Percentiles rank a stretch among this genome's conserved stretches.
phyloP scores from a whole-genome alignment of 306 rosid genomes.

The Cucurbita pepo region DNA sequence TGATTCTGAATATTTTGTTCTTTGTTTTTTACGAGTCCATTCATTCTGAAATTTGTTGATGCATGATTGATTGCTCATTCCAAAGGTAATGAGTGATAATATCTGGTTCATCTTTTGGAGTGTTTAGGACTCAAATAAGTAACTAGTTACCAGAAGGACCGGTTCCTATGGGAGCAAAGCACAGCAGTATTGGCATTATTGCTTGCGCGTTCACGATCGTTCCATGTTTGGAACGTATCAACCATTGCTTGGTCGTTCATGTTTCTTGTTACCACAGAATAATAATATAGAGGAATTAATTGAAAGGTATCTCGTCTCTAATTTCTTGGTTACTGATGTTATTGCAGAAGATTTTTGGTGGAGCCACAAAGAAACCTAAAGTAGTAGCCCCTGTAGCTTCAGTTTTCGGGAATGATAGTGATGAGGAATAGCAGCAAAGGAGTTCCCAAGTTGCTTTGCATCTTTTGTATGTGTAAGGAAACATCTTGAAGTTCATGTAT shows the following conservation, averaged over 20 bases:
- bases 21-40: too few species aligned
- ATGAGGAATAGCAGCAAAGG: slow-evolving; percentile 34
- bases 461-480: background rate
- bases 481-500: background rate
- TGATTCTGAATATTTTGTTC: background rate
- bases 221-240: background rate
- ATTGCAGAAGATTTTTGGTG: slow-evolving; percentile 28
- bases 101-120: background rate
- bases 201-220: background rate
- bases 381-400: slow-evolving; percentile 34
- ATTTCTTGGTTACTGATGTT: background rate
- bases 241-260: background rate
- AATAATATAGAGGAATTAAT: background rate
- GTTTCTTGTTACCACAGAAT: background rate
- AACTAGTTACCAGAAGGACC: background rate
- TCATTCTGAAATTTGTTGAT: background rate
- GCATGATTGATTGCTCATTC: background rate
- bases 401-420: slow-evolving; percentile 47
- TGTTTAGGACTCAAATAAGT: background rate
- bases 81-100: background rate
- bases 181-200: background rate
- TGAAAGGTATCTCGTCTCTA: background rate
- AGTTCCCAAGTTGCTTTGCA: background rate
- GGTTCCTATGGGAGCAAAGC: background rate
- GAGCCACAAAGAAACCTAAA: slow-evolving; percentile 35